Conservation (phyloP, 108 stramenopile genomes). For the Nitzschia inconspicua region DNA sequence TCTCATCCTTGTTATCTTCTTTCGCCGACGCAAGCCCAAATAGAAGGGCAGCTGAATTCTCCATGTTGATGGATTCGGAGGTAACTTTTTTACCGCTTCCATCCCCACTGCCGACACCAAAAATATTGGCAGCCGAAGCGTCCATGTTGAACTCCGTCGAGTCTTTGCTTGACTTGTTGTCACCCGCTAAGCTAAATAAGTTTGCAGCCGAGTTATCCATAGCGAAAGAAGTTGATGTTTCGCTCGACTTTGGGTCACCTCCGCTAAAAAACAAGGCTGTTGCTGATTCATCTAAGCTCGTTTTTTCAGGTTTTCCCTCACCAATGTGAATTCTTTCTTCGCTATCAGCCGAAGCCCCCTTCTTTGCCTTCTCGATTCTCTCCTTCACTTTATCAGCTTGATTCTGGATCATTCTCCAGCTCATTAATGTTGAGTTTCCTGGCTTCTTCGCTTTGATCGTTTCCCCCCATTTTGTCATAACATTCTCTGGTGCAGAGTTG, state of each 20-base stretch:
- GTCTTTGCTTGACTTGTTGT: too few species aligned
- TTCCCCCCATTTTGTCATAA: slow-evolving; percentile 20
- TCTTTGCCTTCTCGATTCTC: slow-evolving; percentile 18
- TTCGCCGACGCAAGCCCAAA: too few species aligned
- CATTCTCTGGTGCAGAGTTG: slow-evolving; percentile 11
- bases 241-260: too few species aligned
- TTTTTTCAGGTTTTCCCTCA: too few species aligned
- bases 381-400: slow-evolving; percentile 26
- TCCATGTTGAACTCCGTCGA: too few species aligned
- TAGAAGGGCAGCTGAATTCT: too few species aligned
- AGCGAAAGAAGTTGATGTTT: too few species aligned
- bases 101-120: neutral
- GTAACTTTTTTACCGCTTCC: too few species aligned
- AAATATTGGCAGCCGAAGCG: neutral
- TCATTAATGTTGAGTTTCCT: slow-evolving; percentile 21
- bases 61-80: too few species aligned
- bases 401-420: slow-evolving; percentile 20
- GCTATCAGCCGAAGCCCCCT: slow-evolving; percentile 1
- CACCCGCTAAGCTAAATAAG: slow-evolving; percentile 16
- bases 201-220: slow-evolving; percentile 26
- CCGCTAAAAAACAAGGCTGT: too few species aligned
- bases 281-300: too few species aligned
- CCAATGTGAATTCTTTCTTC: slow-evolving; percentile 2
- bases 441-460: slow-evolving; percentile 28
- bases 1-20: too few species aligned